These are phyloP conservation scores for Monosporascus sp. DNA, from an alignment of 2,329 filamentous ascomycete species.

Conservation along the genomic window DNA sequence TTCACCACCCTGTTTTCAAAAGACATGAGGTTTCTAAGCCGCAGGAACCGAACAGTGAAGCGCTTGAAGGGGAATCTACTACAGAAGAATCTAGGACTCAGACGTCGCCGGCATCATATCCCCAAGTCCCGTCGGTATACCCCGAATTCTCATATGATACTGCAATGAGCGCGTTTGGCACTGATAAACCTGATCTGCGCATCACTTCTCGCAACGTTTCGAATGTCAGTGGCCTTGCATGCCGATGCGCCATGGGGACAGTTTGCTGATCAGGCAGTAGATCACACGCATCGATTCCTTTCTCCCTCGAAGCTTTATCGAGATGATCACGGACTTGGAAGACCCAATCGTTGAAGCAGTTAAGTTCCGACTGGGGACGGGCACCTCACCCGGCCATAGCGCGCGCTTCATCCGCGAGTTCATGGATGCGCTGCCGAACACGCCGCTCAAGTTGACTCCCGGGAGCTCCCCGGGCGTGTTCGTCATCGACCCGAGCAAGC, in stretches of 20 bases:
- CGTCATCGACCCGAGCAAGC: slow-evolving; percentile 66
- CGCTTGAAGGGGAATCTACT: too few relatives aligned
- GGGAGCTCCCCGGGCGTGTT: slow-evolving; percentile 78
- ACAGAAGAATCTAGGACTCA: too few relatives aligned
- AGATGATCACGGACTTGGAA: slow-evolving; percentile 66
- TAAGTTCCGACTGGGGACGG: slow-evolving; percentile 53
- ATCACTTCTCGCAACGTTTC: slow-evolving; percentile 45
- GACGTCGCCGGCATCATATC: not conserved
- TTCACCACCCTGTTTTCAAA: slow-evolving; percentile 7
- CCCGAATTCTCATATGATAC: slow-evolving; percentile 54
- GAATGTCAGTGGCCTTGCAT: slow-evolving; percentile 38
- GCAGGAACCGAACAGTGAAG: too few relatives aligned
- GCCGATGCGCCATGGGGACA: too few relatives aligned
- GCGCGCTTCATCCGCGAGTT: slow-evolving; percentile 49
- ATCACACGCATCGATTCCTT: slow-evolving; percentile 62
- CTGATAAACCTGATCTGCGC: slow-evolving; percentile 87
- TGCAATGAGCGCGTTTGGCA: slow-evolving; percentile 76
- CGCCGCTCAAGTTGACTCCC: slow-evolving; percentile 58
- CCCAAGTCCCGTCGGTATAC: not conserved
- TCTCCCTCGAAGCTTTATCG: slow-evolving; percentile 57
- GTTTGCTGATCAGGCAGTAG: slow-evolving; percentile 29
- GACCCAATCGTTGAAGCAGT: slow-evolving; percentile 71
- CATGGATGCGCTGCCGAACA: slow-evolving; percentile 57
- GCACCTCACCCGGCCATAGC: slow-evolving; percentile 34
- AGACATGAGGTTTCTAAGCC: not conserved